Base-by-base conservation (phyloP, 2,329 filamentous ascomycete genomes). In the Microsporum audouinii region DNA sequence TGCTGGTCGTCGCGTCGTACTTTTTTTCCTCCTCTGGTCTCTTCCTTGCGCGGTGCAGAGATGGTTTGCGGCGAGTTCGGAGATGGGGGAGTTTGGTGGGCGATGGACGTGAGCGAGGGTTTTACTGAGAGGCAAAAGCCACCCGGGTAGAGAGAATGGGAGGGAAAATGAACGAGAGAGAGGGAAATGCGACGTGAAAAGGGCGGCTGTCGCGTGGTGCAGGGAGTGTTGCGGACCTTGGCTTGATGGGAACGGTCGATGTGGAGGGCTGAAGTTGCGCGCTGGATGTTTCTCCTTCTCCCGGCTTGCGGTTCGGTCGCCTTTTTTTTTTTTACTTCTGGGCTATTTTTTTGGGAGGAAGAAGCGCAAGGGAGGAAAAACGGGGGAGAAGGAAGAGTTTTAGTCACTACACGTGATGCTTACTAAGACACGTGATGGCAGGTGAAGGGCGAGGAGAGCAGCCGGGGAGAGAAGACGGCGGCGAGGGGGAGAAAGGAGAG, bases 231-330 rank as follows among this genome's bases (percentile, higher is more conserved):
- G 66, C 63, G 67, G 67, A 59, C 55, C 64, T 67, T 65, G 69
- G 66, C 69, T 36, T 64, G 71, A 72, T 71, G 70, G 70, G 34
- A 36, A 70, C 72, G 70, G 70, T 68, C 66, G 72, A 72, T 72
- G 70, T 71, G 67, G 66, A 71, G 72, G 71, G 72, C 72, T 60
- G 60, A 41, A n/a, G 34, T 17, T 17, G 17, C 49, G 49, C 49
- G 49, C 49, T 53, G 49, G 49, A 33, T 53, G 49, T 57, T 60
- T 58, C 58, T 62, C 47, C 27, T 60, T 53, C 17, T 55, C n/a
- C 39, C 62, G 57, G 62, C 58, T 17, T 17, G 59, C 59, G 58
- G 31, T 53, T 60, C 29, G 60, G 62, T 59, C 59, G 38, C 43
- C 39, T 43, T n/a, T n/a, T 43, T 43, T 43, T 43, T 43, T 43